Evolutionary conservation across 208 protist genomes (phyloP).

Genomic region (Tritrichomonas foetus): DNA sequence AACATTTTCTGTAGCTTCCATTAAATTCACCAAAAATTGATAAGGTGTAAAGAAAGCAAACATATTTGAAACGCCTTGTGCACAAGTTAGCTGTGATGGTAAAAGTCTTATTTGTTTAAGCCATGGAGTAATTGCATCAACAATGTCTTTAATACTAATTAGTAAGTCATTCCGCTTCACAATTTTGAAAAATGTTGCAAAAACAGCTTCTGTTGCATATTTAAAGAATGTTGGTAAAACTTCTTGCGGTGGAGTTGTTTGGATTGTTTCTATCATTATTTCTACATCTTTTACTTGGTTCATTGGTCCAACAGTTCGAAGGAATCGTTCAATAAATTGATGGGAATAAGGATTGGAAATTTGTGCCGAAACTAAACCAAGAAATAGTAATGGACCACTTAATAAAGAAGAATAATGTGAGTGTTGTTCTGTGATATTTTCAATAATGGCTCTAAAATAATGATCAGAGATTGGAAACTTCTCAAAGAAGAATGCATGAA

Average conservation of each 20-base stretch:
- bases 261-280: no score
- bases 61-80: neutral
- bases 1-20: neutral
- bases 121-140: neutral
- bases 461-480: neutral
- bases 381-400: no score
- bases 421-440: no score
- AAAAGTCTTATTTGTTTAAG: neutral
- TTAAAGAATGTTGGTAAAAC: neutral
- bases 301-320: no score
- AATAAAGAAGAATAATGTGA: no score
- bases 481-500: neutral
- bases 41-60: slow-evolving; percentile 16
- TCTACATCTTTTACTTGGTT: no score
- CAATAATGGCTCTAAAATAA: neutral
- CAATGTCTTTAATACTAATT: neutral
- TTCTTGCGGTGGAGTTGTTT: no score
- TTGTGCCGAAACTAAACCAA: no score
- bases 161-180: neutral
- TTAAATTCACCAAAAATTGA: neutral
- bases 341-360: no score
- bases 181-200: neutral
- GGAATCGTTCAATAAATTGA: no score
- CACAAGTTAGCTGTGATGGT: neutral
- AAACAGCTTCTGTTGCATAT: slow-evolving; percentile 23